phyloP scores from a whole-genome alignment of 371 early-diverging fungal genomes.

The Mucor mucedo region DNA sequence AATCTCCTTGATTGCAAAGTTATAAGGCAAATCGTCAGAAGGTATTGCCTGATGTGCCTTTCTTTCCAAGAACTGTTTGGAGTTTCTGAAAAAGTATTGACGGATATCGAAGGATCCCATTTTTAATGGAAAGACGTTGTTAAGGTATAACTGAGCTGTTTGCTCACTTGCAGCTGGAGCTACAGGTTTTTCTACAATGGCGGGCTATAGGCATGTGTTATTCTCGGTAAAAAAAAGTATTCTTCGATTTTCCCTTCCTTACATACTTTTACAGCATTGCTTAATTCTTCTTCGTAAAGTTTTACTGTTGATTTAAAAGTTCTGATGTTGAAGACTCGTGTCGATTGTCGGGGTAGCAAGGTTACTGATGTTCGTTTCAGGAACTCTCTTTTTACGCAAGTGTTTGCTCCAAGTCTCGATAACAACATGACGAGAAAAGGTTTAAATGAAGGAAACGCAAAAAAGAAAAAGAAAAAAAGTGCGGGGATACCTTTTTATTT shows the following conservation, averaged over 20 bases:
- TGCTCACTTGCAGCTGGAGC: constrained; percentile 25
- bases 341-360: constrained; percentile 8
- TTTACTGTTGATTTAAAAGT: constrained; percentile 9
- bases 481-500: neutral
- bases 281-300: constrained; percentile 8
- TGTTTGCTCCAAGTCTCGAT: constrained; percentile 8
- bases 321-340: neutral
- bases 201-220: neutral
- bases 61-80: constrained; percentile 36
- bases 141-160: constrained; percentile 46
- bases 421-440: neutral
- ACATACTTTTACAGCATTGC: constrained; percentile 9
- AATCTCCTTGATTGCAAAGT: constrained; percentile 41
- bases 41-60: constrained; percentile 38
- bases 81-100: constrained; percentile 42
- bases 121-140: constrained; percentile 52
- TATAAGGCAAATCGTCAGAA: constrained; percentile 31
- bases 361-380: constrained; percentile 6
- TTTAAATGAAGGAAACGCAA: neutral
- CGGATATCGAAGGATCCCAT: constrained; percentile 47
- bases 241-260: neutral
- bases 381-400: neutral
- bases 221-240: too few relatives aligned
- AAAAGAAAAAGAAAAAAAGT: neutral
- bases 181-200: neutral